A percentile compares a stretch with the other conserved stretches of the same genome.
phyloP scores from a whole-genome alignment of 2,329 filamentous ascomycete genomes.

The Westerdykella aurantiaca region DNA sequence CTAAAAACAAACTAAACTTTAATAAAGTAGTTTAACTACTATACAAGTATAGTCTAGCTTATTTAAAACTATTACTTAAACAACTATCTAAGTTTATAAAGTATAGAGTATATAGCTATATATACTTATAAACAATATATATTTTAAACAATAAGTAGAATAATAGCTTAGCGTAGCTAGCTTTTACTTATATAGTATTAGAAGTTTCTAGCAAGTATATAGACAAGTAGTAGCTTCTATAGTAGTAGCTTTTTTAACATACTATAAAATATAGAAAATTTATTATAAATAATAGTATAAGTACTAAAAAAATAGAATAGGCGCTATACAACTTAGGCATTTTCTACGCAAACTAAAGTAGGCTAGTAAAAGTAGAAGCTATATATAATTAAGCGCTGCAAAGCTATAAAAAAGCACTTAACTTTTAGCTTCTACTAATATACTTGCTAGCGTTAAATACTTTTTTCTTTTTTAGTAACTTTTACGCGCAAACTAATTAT shows the following conservation, averaged over 20 bases:
- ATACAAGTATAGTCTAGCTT: slow-evolving; percentile 28
- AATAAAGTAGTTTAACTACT: slow-evolving; percentile 24
- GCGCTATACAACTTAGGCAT: slow-evolving; percentile 12
- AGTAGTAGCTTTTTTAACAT: slow-evolving; percentile 15
- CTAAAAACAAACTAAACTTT: slow-evolving; percentile 21
- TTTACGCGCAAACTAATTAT: no score
- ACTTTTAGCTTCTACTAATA: no score
- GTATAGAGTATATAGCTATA: slow-evolving; percentile 33
- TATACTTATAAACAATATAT: slow-evolving; percentile 29
- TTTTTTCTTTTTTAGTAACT: no score
- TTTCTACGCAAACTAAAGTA: slow-evolving; percentile 10
- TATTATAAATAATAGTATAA: slow-evolving; percentile 6
- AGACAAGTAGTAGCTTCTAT: slow-evolving; percentile 13
- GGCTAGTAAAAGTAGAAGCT: slow-evolving; percentile 6
- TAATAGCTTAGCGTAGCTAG: slow-evolving; percentile 7
- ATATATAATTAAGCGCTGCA: slow-evolving; percentile 6
- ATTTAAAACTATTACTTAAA: slow-evolving; percentile 12
- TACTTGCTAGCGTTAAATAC: no score
- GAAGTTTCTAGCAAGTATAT: slow-evolving; percentile 10
- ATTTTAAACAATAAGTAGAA: slow-evolving; percentile 22
- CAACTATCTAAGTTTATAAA: slow-evolving; percentile 10
- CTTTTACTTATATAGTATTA: slow-evolving; percentile 11
- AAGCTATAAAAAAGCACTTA: slow-evolving; percentile 8
- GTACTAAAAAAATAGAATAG: slow-evolving; percentile 10
- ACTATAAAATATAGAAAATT: slow-evolving; percentile 4